Evolutionary conservation across 768 basidiomycete species (phyloP).

Genomic region (Termitomyces sp.): DNA sequence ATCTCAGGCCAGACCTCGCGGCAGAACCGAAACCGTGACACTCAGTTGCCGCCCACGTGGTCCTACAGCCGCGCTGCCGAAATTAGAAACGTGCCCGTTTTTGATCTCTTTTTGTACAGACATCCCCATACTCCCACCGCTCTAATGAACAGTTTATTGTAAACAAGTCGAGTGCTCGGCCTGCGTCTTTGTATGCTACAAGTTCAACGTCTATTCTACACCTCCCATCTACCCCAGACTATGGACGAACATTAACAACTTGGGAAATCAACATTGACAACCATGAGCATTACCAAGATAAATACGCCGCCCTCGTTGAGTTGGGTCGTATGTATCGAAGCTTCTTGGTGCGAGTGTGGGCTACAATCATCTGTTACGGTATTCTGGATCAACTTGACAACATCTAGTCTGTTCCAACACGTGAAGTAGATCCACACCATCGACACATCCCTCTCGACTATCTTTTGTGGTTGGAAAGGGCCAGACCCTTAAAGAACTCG

Average conservation of each 20-base stretch:
- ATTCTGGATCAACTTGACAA: neutral
- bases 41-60: neutral
- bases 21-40: neutral
- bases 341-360: neutral
- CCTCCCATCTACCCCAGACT: no score
- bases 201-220: no score
- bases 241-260: no score
- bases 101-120: no score
- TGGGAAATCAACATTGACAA: no score
- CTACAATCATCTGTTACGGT: neutral
- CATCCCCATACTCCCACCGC: no score
- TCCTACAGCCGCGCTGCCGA: neutral
- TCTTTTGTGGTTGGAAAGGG: neutral
- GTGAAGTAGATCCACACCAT: neutral
- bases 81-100: no score
- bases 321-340: neutral
- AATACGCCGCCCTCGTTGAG: neutral
- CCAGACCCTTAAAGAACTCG: neutral
- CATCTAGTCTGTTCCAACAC: neutral
- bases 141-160: no score
- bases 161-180: no score
- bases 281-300: neutral
- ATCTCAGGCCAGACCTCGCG: constrained; percentile 12
- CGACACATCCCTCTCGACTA: neutral
- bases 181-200: no score